A percentile compares a stretch with the other conserved stretches of the same genome.
phyloP scores from a whole-genome alignment of 1,139 yeast genomes.

The Lodderomyces metapsilosis region DNA sequence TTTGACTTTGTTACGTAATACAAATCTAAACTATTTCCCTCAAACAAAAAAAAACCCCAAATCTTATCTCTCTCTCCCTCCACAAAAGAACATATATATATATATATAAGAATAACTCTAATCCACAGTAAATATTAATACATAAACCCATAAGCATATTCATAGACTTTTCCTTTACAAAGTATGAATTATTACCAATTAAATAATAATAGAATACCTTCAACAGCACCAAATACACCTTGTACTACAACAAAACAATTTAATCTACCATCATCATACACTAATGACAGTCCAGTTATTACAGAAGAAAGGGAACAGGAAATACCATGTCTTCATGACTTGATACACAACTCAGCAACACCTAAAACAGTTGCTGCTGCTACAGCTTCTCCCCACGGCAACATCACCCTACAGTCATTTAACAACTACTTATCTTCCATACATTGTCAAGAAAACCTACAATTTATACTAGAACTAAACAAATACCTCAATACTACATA shows the following conservation, averaged over 20 bases:
- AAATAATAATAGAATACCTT: not conserved
- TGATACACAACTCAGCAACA: constrained; percentile 1
- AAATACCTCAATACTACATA: constrained; percentile 9
- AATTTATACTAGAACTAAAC: constrained; percentile 14
- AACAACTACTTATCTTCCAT: constrained; percentile 11
- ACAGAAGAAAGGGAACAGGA: not conserved
- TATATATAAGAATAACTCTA: not conserved
- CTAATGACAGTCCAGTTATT: not conserved
- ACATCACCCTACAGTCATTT: constrained; percentile 10
- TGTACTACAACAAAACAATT: not conserved
- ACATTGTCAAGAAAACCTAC: constrained; percentile 17
- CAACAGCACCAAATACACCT: not conserved
- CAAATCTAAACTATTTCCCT: too few relatives aligned
- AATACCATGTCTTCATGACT: not conserved
- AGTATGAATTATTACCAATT: not conserved
- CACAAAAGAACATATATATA: too few relatives aligned
- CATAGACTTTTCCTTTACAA: not conserved
- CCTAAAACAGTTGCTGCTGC: too few relatives aligned
- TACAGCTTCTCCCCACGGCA: not conserved
- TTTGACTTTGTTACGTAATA: too few relatives aligned
- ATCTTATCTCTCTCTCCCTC: too few relatives aligned
- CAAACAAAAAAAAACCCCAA: too few relatives aligned
- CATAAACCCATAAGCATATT: too few relatives aligned
- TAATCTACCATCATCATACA: not conserved
- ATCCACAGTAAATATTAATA: too few relatives aligned